Evolutionary conservation across 257 asterid species (phyloP).

Genomic region (Craterostigma plantagineum): DNA sequence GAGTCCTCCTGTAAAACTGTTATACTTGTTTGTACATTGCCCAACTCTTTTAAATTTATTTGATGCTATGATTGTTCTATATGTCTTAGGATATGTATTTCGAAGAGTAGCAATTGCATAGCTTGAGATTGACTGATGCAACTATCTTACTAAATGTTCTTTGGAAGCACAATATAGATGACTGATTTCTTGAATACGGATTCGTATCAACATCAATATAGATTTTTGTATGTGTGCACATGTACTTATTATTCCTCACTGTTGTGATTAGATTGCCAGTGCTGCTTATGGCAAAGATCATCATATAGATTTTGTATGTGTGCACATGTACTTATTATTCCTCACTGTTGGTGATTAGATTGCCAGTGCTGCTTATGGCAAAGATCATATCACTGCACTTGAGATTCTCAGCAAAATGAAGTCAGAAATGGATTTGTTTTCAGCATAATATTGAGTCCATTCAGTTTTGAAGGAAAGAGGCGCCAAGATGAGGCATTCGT

Average conservation of each 20-base stretch:
- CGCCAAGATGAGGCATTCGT: constrained; percentile 64
- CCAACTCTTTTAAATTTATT: constrained; percentile 11
- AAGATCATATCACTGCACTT: constrained; percentile 52
- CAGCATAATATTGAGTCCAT: constrained; percentile 76
- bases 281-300: too few relatives aligned
- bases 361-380: constrained; percentile 84
- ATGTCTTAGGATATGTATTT: neutral
- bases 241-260: too few relatives aligned
- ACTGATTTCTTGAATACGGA: too few relatives aligned
- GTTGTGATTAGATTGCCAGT: too few relatives aligned
- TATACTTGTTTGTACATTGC: constrained; percentile 95
- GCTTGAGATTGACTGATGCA: neutral
- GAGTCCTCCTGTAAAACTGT: constrained; percentile 55
- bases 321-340: neutral
- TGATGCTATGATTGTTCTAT: neutral
- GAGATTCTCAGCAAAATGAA: constrained; percentile 46
- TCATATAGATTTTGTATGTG: too few relatives aligned
- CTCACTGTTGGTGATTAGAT: constrained; percentile 24
- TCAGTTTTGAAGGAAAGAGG: constrained; percentile 86
- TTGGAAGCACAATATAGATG: too few relatives aligned
- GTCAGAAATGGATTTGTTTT: constrained; percentile 46
- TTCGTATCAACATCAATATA: constrained; percentile 2
- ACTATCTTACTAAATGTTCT: too few relatives aligned
- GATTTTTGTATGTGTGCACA: too few relatives aligned
- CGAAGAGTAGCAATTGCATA: neutral